phyloP scores from a whole-genome alignment of 371 early-diverging fungal species.

The Furculomyces boomerangus region DNA sequence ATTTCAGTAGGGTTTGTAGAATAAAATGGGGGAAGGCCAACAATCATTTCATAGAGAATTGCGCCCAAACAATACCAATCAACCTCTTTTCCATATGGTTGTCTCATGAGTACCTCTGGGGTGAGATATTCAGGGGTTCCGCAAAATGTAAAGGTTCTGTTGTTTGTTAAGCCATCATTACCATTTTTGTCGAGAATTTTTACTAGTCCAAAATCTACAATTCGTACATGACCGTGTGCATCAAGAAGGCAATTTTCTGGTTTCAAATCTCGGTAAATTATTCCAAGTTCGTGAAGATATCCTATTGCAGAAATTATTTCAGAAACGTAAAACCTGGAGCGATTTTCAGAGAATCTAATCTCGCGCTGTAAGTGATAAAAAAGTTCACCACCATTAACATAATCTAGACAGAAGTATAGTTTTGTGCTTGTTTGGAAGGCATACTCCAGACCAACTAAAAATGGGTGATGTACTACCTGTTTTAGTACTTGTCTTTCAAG shows the following conservation, averaged over 20 bases:
- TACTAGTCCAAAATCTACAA: constrained; percentile 98
- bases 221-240: constrained; percentile 80
- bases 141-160: constrained; percentile 86
- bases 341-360: constrained; percentile 74
- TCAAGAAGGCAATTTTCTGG: constrained; percentile 91
- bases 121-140: constrained; percentile 98
- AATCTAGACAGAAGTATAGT: constrained; percentile 91
- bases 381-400: constrained; percentile 89
- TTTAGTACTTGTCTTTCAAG: constrained; percentile 23
- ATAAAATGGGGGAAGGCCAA: constrained; percentile 90
- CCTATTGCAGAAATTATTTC: constrained; percentile 62
- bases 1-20: constrained; percentile 82
- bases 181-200: constrained; percentile 73
- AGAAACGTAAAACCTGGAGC: constrained; percentile 65
- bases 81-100: constrained; percentile 88
- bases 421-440: constrained; percentile 81
- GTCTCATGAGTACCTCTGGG: constrained; percentile 91
- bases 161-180: constrained; percentile 24
- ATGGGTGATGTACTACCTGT: constrained; percentile 53
- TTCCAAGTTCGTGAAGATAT: constrained; percentile 77
- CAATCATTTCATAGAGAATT: constrained; percentile 88
- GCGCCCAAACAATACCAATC: constrained; percentile 99
- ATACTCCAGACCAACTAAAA: constrained; percentile 77
- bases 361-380: constrained; percentile 87
- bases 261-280: constrained; percentile 89